Evolutionary conservation across 2,329 filamentous ascomycete genomes (phyloP), one percentile per base, ranked within the genome.

Genomic region (Stagonosporopsis tanaceti): DNA sequence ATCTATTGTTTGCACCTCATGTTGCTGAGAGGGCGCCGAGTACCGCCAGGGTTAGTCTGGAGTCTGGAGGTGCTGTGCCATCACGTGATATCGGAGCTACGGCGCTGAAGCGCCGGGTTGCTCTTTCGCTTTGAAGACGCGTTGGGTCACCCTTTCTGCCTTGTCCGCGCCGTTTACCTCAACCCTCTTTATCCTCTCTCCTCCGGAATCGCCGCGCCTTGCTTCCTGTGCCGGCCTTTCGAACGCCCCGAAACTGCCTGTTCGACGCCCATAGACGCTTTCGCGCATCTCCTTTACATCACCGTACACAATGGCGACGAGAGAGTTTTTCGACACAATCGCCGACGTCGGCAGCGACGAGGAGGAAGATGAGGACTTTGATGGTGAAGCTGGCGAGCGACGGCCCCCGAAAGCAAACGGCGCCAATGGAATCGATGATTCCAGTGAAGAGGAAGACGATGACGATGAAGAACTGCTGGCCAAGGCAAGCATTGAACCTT

Each of bases 341-440:
- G 95, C 94, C 67, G 88, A 96, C 77, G 81, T 97, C 59, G 93
- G 93, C 65, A 93, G 93, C 73, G 88, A 88, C 62, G 67, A 69
- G 53, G 75, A 77, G 50, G 76, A 77, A 32, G 75, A 77, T 53
- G 75, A 75, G 54, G 73, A 76, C 51, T 75, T 72, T 50, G 74
- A 76, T 60, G 69, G 64, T n/a, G 67, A 69, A 42, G 59, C 58
- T 38, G 70, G 63, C 54, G 67, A 63, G 35, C 15, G 30, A 15
- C 66, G 62, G 34, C 62, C 63, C 30, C 65, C 62, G 50, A 72
- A 69, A 55, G 56, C 62, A 32, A 74, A 71, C 47, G 73, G 73
- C 55, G 41, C 59, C 47, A 72, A 71, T 50, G 69, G 68, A 57
- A 53, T 72, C 20, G 66, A 76, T 42, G 75, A 77, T 38, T 76